These are phyloP conservation scores for Trichomonascus vanleenenianus DNA, from an alignment of 805 yeast genomes.

Conservation along the genomic window DNA sequence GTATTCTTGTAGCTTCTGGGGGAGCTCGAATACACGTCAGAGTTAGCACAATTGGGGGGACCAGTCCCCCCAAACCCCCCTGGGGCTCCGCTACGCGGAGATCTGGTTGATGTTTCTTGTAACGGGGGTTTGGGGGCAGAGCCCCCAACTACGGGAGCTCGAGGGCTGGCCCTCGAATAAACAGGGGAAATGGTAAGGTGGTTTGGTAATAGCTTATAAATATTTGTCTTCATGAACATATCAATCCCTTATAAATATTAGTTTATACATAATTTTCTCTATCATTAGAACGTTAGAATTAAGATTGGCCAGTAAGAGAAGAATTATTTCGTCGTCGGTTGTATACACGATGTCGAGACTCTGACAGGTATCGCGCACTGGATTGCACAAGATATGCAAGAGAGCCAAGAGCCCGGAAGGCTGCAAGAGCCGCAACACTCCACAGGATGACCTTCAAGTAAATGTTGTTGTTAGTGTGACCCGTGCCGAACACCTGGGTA, in stretches of 20 bases:
- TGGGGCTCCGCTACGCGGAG: no score
- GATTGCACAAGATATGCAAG: conserved; percentile 51
- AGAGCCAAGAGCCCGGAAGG: conserved; percentile 79
- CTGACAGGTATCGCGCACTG: conserved; percentile 16
- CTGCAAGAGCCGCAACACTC: conserved; percentile 83
- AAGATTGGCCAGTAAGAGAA: neutral
- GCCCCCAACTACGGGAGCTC: no score
- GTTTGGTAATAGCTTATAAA: no score
- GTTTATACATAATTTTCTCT: neutral
- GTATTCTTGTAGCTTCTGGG: no score
- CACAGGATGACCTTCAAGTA: conserved; percentile 81
- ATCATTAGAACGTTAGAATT: neutral
- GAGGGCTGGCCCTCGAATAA: no score
- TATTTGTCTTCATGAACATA: neutral
- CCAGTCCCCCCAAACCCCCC: no score
- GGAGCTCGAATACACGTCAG: no score
- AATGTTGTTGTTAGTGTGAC: conserved; percentile 56
- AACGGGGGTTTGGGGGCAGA: no score
- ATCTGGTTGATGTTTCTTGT: no score
- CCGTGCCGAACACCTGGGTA: conserved; percentile 70
- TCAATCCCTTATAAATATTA: neutral
- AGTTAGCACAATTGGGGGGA: no score
- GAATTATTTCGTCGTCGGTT: conserved; percentile 2
- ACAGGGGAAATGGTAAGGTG: no score
- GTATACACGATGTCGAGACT: conserved; percentile 8